phyloP scores from a whole-genome alignment of 129 eudicot species.

The Deinandra increscens region DNA sequence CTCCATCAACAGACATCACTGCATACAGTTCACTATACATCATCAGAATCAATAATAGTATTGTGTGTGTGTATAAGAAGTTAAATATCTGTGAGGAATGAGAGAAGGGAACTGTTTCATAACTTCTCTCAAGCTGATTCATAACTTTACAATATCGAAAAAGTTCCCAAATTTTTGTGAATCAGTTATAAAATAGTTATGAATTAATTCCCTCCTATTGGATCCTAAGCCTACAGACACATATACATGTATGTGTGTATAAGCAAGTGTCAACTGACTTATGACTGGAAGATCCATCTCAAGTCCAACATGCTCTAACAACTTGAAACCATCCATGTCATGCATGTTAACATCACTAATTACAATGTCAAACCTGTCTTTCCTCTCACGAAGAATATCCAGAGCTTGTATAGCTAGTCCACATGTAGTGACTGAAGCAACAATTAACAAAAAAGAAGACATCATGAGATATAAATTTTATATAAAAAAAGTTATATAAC shows the following conservation, averaged over 20 bases:
- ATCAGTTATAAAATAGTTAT: neutral
- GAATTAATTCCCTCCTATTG: neutral
- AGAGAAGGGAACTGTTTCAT: neutral
- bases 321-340: constrained; percentile 98
- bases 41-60: no score
- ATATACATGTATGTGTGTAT: neutral
- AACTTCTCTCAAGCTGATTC: neutral
- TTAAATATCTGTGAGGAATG: neutral
- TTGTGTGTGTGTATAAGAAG: no score
- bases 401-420: no score
- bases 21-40: no score
- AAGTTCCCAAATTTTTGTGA: no score
- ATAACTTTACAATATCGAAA: neutral
- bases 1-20: no score
- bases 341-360: constrained; percentile 99
- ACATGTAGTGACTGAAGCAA: no score
- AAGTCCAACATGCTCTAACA: constrained; percentile 93
- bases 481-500: no score
- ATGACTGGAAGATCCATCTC: constrained; percentile 99
- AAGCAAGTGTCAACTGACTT: constrained; percentile 46
- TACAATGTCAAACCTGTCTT: no score
- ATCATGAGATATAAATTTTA: no score
- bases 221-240: neutral
- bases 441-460: no score
- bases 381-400: no score